These are phyloP conservation scores for Boletus rex-veris DNA, from an alignment of 768 basidiomycete genomes.

Conservation along the genomic window DNA sequence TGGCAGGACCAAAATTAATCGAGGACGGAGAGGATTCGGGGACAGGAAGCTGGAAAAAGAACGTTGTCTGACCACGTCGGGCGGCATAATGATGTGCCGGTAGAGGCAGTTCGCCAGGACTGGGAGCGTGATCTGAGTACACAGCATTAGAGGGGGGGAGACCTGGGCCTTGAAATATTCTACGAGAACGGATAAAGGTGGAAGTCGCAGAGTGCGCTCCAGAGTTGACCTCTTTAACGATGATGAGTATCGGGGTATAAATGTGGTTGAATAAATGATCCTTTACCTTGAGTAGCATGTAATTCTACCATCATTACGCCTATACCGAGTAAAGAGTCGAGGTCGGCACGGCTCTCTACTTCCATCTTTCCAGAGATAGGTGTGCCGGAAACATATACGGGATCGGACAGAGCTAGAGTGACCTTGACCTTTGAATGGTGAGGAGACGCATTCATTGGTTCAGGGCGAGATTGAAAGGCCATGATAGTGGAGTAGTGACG, in stretches of 20 bases:
- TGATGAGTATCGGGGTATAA: conserved; percentile 1
- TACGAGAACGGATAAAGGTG: conserved; percentile 65
- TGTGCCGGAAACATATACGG: conserved; percentile 62
- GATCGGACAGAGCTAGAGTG: conserved; percentile 54
- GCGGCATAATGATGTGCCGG: conserved; percentile 69
- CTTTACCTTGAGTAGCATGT: conserved; percentile 63
- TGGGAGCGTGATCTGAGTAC: conserved; percentile 46
- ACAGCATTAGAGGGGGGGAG: conserved; percentile 85
- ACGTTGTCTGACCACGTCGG: conserved; percentile 71
- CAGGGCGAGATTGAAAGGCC: conserved; percentile 37
- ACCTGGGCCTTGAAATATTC: conserved; percentile 77
- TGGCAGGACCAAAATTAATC: conserved; percentile 66
- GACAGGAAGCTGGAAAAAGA: conserved; percentile 75
- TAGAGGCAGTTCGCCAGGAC: conserved; percentile 54
- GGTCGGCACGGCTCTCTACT: conserved; percentile 73
- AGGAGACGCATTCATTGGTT: conserved; percentile 80
- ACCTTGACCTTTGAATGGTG: conserved; percentile 78
- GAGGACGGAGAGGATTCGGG: conserved; percentile 67
- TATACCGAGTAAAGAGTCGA: conserved; percentile 60
- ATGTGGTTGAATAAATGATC: background rate
- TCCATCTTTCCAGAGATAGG: conserved; percentile 73
- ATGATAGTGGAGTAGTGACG: conserved; percentile 10
- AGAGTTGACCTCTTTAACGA: conserved; percentile 60
- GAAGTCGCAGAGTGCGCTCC: conserved; percentile 79
- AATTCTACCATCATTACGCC: conserved; percentile 76